These are phyloP conservation scores for Boeremia exigua DNA, from an alignment of 2,329 filamentous ascomycete genomes.

Conservation along the genomic window DNA sequence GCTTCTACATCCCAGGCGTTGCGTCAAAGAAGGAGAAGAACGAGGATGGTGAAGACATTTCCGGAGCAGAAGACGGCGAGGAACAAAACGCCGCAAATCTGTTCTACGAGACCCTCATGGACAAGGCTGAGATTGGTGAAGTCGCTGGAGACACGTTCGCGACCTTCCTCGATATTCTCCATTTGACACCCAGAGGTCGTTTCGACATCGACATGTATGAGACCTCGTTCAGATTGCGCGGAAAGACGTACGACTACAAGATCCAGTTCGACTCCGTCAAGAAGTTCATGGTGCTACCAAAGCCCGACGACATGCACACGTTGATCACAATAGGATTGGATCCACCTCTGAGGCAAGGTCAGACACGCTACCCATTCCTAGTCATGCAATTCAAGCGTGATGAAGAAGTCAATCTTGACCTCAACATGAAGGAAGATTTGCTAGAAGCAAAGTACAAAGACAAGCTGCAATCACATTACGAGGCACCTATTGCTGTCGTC, in stretches of 20 bases:
- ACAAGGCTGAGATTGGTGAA: constrained; percentile 98
- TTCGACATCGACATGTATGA: constrained; percentile 99
- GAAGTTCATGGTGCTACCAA: constrained; percentile 98
- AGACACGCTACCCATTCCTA: constrained; percentile 96
- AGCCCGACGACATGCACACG: constrained; percentile 96
- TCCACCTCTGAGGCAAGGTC: constrained; percentile 92
- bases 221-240: constrained; percentile 91
- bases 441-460: constrained; percentile 87
- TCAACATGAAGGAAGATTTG: constrained; percentile 93
- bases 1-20: constrained; percentile 95
- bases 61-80: constrained; percentile 65
- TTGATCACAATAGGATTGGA: constrained; percentile 95
- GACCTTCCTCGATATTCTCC: constrained; percentile 94
- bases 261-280: constrained; percentile 98
- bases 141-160: constrained; percentile 98
- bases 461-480: constrained; percentile 87
- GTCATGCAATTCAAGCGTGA: constrained; percentile 99
- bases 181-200: constrained; percentile 96
- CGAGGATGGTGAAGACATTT: constrained; percentile 70
- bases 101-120: constrained; percentile 98
- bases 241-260: constrained; percentile 99
- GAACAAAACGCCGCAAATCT: constrained; percentile 94
- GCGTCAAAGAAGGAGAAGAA: constrained; percentile 72
- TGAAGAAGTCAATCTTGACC: constrained; percentile 93
- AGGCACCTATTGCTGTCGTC: constrained; percentile 85